Conservation (phyloP, 331 rosid species). For the Arachis monticola region DNA sequence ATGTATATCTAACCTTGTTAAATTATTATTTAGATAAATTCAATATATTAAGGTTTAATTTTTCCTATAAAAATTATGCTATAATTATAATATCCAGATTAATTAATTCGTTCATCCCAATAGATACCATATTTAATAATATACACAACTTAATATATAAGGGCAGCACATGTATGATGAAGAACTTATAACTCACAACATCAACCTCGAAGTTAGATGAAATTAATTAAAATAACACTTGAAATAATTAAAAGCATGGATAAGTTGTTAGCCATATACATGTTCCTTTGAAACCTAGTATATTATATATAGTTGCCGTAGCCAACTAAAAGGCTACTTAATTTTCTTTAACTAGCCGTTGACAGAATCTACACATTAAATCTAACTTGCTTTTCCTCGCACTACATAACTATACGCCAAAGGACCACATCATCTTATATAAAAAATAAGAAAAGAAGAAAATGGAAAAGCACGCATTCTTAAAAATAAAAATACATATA, state of each 20-base stretch:
- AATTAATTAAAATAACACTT: constrained; percentile 28
- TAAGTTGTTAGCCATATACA: constrained; percentile 35
- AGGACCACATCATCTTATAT: constrained; percentile 22
- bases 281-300: constrained; percentile 40
- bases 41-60: no score
- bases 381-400: background rate
- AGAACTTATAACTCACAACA: constrained; percentile 38
- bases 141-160: constrained; percentile 16
- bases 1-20: no score
- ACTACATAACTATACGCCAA: background rate
- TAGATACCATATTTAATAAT: constrained; percentile 11
- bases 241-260: constrained; percentile 29
- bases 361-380: constrained; percentile 40
- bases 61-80: no score
- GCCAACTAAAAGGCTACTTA: constrained; percentile 25
- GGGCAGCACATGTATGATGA: constrained; percentile 46
- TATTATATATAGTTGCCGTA: constrained; percentile 11
- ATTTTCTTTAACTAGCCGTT: constrained; percentile 33
- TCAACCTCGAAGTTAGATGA: constrained; percentile 54
- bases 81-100: background rate
- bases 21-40: no score
- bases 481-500: no score
- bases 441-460: no score
- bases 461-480: no score
- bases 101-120: constrained; percentile 19